These are phyloP conservation scores for Boletus pseudo-olivaceus DNA, from an alignment of 768 basidiomycete species.

Conservation along the genomic window DNA sequence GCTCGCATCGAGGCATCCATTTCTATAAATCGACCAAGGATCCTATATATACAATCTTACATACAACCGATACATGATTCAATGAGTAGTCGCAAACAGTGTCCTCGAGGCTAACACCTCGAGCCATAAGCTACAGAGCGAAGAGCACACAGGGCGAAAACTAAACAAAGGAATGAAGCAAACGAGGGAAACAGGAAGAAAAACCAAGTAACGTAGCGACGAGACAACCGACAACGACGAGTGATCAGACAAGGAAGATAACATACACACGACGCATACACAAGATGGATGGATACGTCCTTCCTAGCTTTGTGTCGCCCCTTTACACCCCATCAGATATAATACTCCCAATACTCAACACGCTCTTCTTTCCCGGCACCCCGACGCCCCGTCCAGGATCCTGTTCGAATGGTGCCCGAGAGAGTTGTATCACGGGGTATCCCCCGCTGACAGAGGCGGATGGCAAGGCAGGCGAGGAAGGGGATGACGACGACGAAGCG, in stretches of 20 bases:
- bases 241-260: neutral
- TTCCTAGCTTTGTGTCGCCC: neutral
- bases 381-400: slow-evolving; percentile 24
- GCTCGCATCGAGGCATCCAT: neutral
- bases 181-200: neutral
- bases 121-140: neutral
- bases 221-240: neutral
- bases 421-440: slow-evolving; percentile 30
- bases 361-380: slow-evolving; percentile 52
- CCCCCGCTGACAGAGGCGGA: slow-evolving; percentile 13
- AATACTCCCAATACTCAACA: slow-evolving; percentile 67
- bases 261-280: neutral
- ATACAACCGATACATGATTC: slow-evolving; percentile 4
- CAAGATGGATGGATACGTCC: neutral
- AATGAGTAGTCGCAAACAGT: neutral
- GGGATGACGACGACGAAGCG: slow-evolving; percentile 24
- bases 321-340: slow-evolving; percentile 46
- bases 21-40: neutral
- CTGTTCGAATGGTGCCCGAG: slow-evolving; percentile 32
- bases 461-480: slow-evolving; percentile 28
- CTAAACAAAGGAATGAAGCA: neutral
- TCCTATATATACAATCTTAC: slow-evolving; percentile 1
- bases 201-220: neutral
- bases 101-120: slow-evolving; percentile 1
- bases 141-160: neutral